Conservation (phyloP, 768 basidiomycete species). For the Coprinellus micaceus region DNA sequence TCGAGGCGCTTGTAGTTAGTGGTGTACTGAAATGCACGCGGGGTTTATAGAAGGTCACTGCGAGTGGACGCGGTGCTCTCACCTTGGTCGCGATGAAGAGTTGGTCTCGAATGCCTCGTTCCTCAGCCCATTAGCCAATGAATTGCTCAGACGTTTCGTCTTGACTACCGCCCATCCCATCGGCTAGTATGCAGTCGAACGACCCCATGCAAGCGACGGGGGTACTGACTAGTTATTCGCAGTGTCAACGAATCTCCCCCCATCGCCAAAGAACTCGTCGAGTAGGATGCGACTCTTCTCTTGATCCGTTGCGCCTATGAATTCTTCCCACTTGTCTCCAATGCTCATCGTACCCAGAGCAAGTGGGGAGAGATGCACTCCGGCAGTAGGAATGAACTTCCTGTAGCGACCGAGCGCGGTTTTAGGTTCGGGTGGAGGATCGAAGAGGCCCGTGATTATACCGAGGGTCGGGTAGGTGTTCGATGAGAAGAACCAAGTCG, state of each 20-base stretch:
- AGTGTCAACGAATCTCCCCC: conserved; percentile 8
- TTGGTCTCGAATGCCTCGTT: conserved; percentile 39
- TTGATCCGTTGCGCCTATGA: conserved; percentile 6
- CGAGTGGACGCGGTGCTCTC: not conserved
- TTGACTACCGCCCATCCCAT: conserved; percentile 34
- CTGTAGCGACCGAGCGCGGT: conserved; percentile 5
- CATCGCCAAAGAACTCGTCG: conserved; percentile 2
- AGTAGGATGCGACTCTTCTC: conserved; percentile 4
- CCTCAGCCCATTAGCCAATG: conserved; percentile 48
- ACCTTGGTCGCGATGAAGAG: conserved; percentile 44
- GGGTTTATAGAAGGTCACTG: not conserved
- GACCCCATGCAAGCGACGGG: not conserved
- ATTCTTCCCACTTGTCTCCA: conserved; percentile 4
- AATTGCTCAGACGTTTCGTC: conserved; percentile 48
- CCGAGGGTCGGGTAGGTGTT: not conserved
- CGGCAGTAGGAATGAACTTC: conserved; percentile 1
- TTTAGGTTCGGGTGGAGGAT: not conserved
- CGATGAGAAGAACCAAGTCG: not conserved
- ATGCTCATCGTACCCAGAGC: conserved; percentile 9
- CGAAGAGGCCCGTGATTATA: not conserved
- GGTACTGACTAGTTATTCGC: conserved; percentile 5
- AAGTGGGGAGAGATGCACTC: conserved; percentile 8
- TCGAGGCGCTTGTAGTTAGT: conserved; percentile 24
- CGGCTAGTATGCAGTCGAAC: not conserved
- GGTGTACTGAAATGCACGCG: conserved; percentile 19